phyloP scores from a whole-genome alignment of 106 monocot species.

The Phalaenopsis equestris region DNA sequence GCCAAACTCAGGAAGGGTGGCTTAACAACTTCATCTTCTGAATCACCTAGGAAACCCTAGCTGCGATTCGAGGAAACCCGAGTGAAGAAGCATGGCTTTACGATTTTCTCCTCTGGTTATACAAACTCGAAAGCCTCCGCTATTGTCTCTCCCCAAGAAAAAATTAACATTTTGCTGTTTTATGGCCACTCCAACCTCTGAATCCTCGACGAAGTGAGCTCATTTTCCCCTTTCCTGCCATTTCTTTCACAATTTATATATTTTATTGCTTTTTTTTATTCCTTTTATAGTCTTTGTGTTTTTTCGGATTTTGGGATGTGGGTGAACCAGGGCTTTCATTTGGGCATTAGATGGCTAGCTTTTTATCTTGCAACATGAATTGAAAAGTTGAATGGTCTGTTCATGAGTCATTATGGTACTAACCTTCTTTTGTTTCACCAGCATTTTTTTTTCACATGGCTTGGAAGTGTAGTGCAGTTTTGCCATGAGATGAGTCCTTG shows the following conservation, averaged over 20 bases:
- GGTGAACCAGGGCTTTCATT: no score
- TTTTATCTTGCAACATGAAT: not conserved
- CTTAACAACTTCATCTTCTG: not conserved
- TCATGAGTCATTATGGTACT: not conserved
- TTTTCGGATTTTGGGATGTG: not conserved
- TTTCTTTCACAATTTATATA: not conserved
- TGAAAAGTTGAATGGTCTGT: not conserved
- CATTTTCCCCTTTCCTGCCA: not conserved
- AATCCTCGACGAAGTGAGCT: not conserved
- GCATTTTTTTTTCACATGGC: not conserved
- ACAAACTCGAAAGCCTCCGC: not conserved
- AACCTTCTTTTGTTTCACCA: not conserved
- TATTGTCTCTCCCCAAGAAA: not conserved
- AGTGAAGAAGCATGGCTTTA: not conserved
- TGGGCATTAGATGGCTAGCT: not conserved
- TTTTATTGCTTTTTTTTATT: not conserved
- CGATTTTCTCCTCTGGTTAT: not conserved
- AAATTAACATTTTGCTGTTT: not conserved
- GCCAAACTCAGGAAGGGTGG: no score
- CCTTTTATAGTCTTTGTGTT: not conserved
- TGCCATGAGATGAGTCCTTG: no score
- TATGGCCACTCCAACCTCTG: not conserved
- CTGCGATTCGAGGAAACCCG: not conserved
- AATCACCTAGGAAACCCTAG: not conserved
- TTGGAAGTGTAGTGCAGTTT: not conserved